These are phyloP conservation scores for Aureobasidium namibiae DNA, from an alignment of 2,329 filamentous ascomycete genomes.

Conservation along the genomic window DNA sequence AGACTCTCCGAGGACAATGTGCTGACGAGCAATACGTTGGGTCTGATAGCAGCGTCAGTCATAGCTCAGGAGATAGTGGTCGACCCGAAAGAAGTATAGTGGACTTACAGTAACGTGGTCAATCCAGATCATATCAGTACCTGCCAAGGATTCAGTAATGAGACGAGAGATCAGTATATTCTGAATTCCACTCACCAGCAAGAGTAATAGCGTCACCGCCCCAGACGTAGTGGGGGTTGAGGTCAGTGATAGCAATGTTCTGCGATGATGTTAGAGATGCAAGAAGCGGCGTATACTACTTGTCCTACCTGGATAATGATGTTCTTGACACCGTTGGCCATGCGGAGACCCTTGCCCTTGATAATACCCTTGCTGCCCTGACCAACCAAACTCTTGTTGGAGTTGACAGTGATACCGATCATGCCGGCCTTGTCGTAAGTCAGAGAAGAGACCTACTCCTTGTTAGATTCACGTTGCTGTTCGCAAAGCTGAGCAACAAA, in stretches of 20 bases:
- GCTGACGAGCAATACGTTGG: slow-evolving; percentile 51
- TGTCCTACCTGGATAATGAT: slow-evolving; percentile 23
- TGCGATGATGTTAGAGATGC: slow-evolving; percentile 13
- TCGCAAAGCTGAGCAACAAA: not conserved
- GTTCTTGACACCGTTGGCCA: slow-evolving; percentile 26
- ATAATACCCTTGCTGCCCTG: slow-evolving; percentile 29
- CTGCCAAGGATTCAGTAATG: not conserved
- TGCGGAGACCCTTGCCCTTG: slow-evolving; percentile 31
- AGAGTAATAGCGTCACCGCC: slow-evolving; percentile 27
- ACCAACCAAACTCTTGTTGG: slow-evolving; percentile 32
- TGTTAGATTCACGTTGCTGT: not conserved
- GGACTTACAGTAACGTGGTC: not conserved
- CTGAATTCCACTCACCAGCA: slow-evolving; percentile 17
- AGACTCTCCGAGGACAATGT: slow-evolving; percentile 49
- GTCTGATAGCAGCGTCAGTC: slow-evolving; percentile 18
- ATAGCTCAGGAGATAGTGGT: not conserved
- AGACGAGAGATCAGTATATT: too few relatives aligned
- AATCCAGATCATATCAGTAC: slow-evolving; percentile 9
- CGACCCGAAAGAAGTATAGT: slow-evolving; percentile 23
- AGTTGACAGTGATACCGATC: slow-evolving; percentile 31
- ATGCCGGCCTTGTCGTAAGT: slow-evolving; percentile 45
- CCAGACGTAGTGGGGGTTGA: slow-evolving; percentile 27
- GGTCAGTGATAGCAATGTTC: slow-evolving; percentile 27
- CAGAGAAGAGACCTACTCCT: slow-evolving; percentile 14
- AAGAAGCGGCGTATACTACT: not conserved